These are phyloP conservation scores for Dictyostelium purpureum DNA, from an alignment of 78 protist genomes.

Conservation along the genomic window DNA sequence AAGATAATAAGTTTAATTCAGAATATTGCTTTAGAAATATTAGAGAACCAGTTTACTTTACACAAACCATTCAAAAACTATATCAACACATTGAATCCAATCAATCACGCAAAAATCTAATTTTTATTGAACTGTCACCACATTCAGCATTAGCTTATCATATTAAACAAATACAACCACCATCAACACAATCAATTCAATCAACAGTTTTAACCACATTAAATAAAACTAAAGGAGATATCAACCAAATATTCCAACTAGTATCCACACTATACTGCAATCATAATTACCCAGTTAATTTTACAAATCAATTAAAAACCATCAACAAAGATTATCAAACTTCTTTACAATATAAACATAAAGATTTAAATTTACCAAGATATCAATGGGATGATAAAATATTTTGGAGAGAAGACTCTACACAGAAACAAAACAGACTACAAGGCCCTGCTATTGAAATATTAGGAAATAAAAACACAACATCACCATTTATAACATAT, in stretches of 20 bases:
- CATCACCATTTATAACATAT: not conserved
- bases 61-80: constrained; percentile 3
- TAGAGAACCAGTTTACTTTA: not conserved
- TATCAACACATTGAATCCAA: not conserved
- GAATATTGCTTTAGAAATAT: not conserved
- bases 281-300: not conserved
- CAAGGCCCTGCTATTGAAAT: too few relatives aligned
- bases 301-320: not conserved
- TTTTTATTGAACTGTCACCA: constrained; percentile 45
- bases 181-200: not conserved
- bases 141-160: constrained; percentile 20
- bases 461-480: too few relatives aligned
- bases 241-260: not conserved
- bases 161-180: not conserved
- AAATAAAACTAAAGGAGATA: constrained; percentile 19
- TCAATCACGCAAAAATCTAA: not conserved
- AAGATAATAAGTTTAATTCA: not conserved
- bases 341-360: too few relatives aligned
- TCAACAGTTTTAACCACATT: not conserved
- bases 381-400: constrained; percentile 61
- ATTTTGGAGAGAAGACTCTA: constrained; percentile 40
- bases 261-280: not conserved
- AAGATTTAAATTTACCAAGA: constrained; percentile 20
- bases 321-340: too few relatives aligned
- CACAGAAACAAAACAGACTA: too few relatives aligned